Evolutionary conservation across 2,329 filamentous ascomycete genomes (phyloP).

Genomic region (Fusarium anthophilum): DNA sequence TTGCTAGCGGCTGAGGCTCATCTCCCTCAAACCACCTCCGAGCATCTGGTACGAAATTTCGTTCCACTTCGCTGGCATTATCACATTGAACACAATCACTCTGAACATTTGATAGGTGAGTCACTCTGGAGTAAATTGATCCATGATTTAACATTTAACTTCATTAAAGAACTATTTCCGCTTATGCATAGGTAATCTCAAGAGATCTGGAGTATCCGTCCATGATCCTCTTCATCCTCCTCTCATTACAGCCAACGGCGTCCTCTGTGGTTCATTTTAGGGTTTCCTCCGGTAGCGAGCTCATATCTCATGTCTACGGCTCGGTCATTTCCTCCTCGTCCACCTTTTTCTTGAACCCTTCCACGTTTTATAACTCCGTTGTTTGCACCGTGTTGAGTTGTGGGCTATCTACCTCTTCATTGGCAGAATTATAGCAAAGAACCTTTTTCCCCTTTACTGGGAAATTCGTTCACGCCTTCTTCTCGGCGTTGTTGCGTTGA

Average conservation of each 20-base stretch:
- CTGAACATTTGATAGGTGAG: accelerated
- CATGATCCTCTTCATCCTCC: slow-evolving; percentile 12
- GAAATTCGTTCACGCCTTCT: slow-evolving; percentile 34
- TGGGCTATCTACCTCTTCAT: not conserved
- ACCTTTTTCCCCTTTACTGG: not conserved
- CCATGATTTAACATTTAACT: slow-evolving; percentile 11
- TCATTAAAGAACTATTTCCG: slow-evolving; percentile 28
- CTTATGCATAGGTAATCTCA: slow-evolving; percentile 26
- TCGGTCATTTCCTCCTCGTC: slow-evolving; percentile 45
- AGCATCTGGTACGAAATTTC: accelerated
- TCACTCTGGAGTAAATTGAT: accelerated
- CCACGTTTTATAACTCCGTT: slow-evolving; percentile 17
- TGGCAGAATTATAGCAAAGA: not conserved
- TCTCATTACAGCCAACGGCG: slow-evolving; percentile 25
- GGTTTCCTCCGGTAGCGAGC: slow-evolving; percentile 24
- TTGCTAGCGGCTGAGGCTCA: no score
- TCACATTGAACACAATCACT: not conserved
- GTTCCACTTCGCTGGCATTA: accelerated
- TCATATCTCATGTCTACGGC: slow-evolving; percentile 19
- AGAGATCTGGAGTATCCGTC: slow-evolving; percentile 17
- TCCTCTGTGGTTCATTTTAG: slow-evolving; percentile 19
- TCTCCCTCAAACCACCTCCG: not conserved
- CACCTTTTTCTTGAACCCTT: slow-evolving; percentile 27
- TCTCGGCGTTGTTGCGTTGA: slow-evolving; percentile 19
- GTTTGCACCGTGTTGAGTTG: slow-evolving; percentile 9